Percentiles rank a stretch among this genome's conserved stretches.
Evolutionary conservation across 192 early-diverging fungal species (phyloP).

Genomic region (Jimgerdemannia flammicorona): DNA sequence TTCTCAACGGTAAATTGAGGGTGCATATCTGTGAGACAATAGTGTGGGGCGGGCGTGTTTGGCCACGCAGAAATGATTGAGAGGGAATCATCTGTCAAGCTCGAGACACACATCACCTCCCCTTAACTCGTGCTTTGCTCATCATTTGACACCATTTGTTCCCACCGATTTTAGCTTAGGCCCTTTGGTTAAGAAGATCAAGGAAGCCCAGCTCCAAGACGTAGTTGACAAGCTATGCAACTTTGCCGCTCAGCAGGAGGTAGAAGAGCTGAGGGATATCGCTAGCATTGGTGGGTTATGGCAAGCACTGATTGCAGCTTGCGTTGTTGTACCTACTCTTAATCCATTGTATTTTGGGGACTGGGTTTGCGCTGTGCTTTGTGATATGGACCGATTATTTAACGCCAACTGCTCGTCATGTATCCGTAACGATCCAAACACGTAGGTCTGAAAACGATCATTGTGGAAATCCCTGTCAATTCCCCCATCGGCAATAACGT

Average conservation of each 20-base stretch:
- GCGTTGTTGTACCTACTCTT: too few species aligned
- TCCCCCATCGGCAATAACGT: conserved; percentile 46
- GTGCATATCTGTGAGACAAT: too few species aligned
- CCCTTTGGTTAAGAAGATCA: conserved; percentile 72
- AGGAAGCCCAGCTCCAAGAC: conserved; percentile 62
- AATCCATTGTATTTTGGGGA: too few species aligned
- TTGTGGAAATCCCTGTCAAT: conserved; percentile 62
- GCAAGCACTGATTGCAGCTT: too few species aligned
- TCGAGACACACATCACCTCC: not conserved
- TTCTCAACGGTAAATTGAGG: too few species aligned
- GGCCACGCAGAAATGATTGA: too few species aligned
- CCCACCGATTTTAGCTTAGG: conserved; percentile 49
- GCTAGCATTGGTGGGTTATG: conserved; percentile 66
- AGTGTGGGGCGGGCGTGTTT: too few species aligned
- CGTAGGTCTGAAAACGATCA: conserved; percentile 65
- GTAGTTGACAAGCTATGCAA: conserved; percentile 68
- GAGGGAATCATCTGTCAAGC: too few species aligned
- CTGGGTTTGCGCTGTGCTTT: too few species aligned
- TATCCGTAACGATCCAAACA: not conserved
- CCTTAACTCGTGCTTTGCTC: not conserved
- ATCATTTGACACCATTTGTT: not conserved
- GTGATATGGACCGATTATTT: not conserved
- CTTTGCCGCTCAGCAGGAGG: conserved; percentile 48
- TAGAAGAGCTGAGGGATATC: conserved; percentile 76
- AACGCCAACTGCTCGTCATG: too few species aligned